phyloP scores from a whole-genome alignment of 345 rosid species.

The Bruguiera parviflora region DNA sequence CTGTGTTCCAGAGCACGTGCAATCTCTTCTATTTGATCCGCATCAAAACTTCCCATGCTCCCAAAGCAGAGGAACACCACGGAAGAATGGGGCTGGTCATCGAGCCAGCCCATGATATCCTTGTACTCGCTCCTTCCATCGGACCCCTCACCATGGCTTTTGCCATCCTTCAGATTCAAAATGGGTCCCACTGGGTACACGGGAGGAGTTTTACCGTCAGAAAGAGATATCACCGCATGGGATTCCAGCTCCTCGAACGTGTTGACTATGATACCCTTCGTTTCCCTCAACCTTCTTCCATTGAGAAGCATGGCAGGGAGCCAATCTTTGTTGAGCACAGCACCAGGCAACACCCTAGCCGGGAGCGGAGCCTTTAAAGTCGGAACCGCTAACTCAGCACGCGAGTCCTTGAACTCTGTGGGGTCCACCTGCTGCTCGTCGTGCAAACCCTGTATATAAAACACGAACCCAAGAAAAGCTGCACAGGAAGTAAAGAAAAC shows the following conservation, averaged over 20 bases:
- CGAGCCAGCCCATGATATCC: conserved; percentile 17
- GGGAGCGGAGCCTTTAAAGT: not conserved
- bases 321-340: not conserved
- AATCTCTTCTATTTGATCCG: conserved; percentile 15
- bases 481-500: conserved; percentile 17
- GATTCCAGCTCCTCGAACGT: conserved; percentile 10
- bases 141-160: not conserved
- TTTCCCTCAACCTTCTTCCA: not conserved
- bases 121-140: not conserved
- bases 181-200: conserved; percentile 6
- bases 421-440: conserved; percentile 5
- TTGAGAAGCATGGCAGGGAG: not conserved
- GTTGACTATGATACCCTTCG: conserved; percentile 9
- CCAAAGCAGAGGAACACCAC: conserved; percentile 20
- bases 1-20: not conserved
- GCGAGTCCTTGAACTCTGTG: conserved; percentile 8
- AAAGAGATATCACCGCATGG: not conserved
- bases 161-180: not conserved
- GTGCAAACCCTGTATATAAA: not conserved
- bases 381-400: conserved; percentile 7
- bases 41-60: conserved; percentile 14
- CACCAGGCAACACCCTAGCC: not conserved
- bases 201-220: not conserved
- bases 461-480: conserved; percentile 6
- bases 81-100: conserved; percentile 10